A percentile compares a stretch with the other conserved stretches of the same genome.
These are phyloP conservation scores for Penicillium waksmanii DNA, from an alignment of 495 filamentous ascomycete species.

Conservation along the genomic window DNA sequence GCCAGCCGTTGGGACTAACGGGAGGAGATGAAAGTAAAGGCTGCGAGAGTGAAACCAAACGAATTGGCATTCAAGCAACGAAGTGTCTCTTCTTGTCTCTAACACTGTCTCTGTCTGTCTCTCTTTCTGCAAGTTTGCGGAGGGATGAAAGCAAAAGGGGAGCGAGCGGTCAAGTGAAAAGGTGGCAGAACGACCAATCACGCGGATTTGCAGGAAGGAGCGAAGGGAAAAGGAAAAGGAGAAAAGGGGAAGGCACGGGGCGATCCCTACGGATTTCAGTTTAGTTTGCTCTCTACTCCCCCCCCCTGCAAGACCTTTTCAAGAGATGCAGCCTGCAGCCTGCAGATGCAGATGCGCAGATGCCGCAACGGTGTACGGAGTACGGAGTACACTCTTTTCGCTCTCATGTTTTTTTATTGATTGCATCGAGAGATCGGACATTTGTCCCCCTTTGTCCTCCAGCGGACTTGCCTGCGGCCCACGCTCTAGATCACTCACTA, in stretches of 20 bases:
- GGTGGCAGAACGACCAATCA: constrained; percentile 25
- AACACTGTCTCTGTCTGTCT: background rate
- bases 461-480: background rate
- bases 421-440: too few species aligned
- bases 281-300: constrained; percentile 2
- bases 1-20: constrained; percentile 10
- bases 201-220: constrained; percentile 12
- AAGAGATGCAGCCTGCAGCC: too few species aligned
- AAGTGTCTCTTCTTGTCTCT: background rate
- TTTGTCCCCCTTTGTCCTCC: too few species aligned
- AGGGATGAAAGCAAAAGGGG: constrained; percentile 28
- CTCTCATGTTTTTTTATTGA: too few species aligned
- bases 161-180: constrained; percentile 25
- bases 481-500: background rate
- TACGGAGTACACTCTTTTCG: too few species aligned
- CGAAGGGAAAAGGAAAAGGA: background rate
- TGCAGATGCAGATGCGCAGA: too few species aligned
- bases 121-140: background rate
- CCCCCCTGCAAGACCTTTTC: background rate
- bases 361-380: too few species aligned
- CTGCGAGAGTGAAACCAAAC: background rate
- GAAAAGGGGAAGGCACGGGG: background rate
- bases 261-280: constrained; percentile 1
- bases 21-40: background rate
- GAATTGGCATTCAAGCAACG: constrained; percentile 3